Evolutionary conservation across 345 rosid species (phyloP), one percentile per base, ranked within the genome.

Genomic region (Cardamine chenopodiifolia): DNA sequence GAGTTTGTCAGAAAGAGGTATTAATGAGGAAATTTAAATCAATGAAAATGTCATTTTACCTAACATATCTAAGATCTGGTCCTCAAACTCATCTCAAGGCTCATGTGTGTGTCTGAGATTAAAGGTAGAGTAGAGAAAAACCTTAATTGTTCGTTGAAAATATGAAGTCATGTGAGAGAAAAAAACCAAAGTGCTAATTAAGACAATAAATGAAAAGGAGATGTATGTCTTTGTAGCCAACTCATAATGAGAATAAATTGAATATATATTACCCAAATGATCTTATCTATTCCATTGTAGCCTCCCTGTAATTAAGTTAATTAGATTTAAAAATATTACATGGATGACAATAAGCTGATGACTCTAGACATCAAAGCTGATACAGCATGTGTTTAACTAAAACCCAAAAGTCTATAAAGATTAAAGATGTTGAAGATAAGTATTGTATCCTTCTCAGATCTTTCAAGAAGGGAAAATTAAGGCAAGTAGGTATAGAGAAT

Each of bases 401-500:
- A 47, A 20, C 35, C 35, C 18, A 74, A 68, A 44, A 28, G 8
- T 49, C 2, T 22, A 34, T 45, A 19, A 13, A 69, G 64, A 60
- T 69, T 45, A 19, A 13, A 69, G 64, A 60, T 69, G 13, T 42
- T 53, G 66, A 44, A 50, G 79, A 67, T 75, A 68, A 60, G 49
- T 42, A 17, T 62, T 75, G 50, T 61, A 52, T 53, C 63, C 22
- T 31, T 56, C 20, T 65, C 35, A 35, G 37, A 49, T 45, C 19
- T 54, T 54, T 29, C 54, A 13, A 39, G 31, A 57, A 40, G 20
- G 53, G 18, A 14, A 42, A 57, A 77, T 69, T 83, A 86, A 39
- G 88, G 84, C 92, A 86, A 83, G 68, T 87, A 60, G 29, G 88
- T 89, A 62, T 83, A 80, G 0, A 83, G 80, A 70, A 85, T 80